phyloP scores from a whole-genome alignment of 2,329 filamentous ascomycete genomes.

The Calonectria pauciramosa region DNA sequence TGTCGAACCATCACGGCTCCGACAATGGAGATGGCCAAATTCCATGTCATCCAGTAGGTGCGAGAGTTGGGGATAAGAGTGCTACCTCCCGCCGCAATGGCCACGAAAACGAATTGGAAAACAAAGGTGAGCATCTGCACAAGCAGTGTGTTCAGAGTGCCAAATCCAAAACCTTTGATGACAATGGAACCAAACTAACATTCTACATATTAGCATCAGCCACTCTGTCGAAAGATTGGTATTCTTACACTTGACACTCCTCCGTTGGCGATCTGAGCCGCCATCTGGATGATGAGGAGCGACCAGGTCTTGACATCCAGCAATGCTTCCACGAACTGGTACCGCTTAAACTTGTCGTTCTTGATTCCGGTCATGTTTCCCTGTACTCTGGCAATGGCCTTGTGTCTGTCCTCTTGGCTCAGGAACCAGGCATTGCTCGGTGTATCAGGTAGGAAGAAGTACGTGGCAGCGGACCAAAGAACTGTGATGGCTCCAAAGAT shows the following conservation, averaged over 20 bases:
- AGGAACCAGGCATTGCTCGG: conserved; percentile 47
- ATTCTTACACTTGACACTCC: conserved; percentile 33
- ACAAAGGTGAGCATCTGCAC: conserved; percentile 30
- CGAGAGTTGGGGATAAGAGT: conserved; percentile 41
- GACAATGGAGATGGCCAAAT: conserved; percentile 33
- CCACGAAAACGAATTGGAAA: conserved; percentile 42
- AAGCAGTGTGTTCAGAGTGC: conserved; percentile 32
- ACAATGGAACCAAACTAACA: conserved; percentile 43
- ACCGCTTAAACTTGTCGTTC: conserved; percentile 44
- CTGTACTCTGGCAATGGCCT: conserved; percentile 49
- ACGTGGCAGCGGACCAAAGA: conserved; percentile 37
- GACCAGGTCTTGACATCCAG: conserved; percentile 45
- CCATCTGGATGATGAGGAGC: conserved; percentile 43
- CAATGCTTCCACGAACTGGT: conserved; percentile 41
- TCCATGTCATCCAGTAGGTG: conserved; percentile 43
- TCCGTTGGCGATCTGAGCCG: conserved; percentile 48
- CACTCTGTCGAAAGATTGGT: too few species aligned
- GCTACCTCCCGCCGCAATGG: conserved; percentile 39
- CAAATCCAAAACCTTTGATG: conserved; percentile 43
- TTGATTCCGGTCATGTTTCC: conserved; percentile 53
- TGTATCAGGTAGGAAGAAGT: conserved; percentile 40
- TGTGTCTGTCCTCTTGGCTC: conserved; percentile 42
- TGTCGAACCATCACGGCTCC: conserved; percentile 45
- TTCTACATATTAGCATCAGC: not conserved
- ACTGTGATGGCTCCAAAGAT: conserved; percentile 42